These are phyloP conservation scores for Penicillium decumbens DNA, from an alignment of 2,329 filamentous ascomycete species.

Conservation along the genomic window DNA sequence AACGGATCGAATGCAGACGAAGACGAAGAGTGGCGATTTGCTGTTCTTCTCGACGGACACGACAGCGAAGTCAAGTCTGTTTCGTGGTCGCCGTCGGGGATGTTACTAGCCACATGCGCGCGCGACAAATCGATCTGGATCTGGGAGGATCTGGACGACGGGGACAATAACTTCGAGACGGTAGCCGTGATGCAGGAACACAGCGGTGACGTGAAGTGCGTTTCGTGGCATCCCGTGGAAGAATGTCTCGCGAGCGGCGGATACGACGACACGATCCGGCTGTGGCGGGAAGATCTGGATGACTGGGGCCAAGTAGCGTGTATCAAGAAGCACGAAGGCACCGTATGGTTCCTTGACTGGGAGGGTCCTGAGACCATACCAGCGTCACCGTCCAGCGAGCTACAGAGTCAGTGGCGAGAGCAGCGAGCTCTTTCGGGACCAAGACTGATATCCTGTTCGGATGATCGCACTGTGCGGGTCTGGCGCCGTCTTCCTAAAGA, in stretches of 20 bases:
- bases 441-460: constrained; percentile 75
- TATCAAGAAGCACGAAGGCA: constrained; percentile 73
- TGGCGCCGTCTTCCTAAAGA: constrained; percentile 63
- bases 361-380: constrained; percentile 45
- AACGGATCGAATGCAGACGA: constrained; percentile 53
- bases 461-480: constrained; percentile 72
- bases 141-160: constrained; percentile 85
- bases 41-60: constrained; percentile 87
- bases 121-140: constrained; percentile 96
- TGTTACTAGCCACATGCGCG: constrained; percentile 79
- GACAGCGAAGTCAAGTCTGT: constrained; percentile 92
- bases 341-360: constrained; percentile 82
- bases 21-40: constrained; percentile 85
- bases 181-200: constrained; percentile 93
- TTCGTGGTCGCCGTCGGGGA: constrained; percentile 60
- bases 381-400: constrained; percentile 1
- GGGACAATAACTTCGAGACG: constrained; percentile 94
- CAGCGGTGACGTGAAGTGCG: constrained; percentile 89
- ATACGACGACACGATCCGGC: constrained; percentile 84
- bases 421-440: constrained; percentile 38
- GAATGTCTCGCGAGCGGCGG: constrained; percentile 84
- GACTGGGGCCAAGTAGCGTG: constrained; percentile 90
- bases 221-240: constrained; percentile 79
- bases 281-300: constrained; percentile 87
- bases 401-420: constrained; percentile 27